phyloP scores from a whole-genome alignment of 331 rosid species.

The Saraca asoca region DNA sequence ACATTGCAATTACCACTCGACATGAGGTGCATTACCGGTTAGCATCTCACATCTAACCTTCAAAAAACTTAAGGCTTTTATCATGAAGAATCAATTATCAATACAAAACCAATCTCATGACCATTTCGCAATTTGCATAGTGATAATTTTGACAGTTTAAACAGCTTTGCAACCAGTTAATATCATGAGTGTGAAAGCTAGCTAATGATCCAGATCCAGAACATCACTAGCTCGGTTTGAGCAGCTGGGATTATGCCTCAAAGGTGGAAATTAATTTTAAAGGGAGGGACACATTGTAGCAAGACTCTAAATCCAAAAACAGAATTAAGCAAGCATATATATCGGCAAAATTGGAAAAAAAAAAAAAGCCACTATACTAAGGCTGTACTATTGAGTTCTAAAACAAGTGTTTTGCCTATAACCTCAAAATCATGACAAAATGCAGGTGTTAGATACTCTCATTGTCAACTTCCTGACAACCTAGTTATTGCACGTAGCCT shows the following conservation, averaged over 20 bases:
- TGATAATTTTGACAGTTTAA: not conserved
- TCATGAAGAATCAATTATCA: not conserved
- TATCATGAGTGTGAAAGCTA: not conserved
- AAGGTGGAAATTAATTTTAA: no score
- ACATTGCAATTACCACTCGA: no score
- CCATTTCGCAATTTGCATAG: no score
- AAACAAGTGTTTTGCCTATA: not conserved
- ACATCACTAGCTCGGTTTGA: not conserved
- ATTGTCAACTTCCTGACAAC: not conserved
- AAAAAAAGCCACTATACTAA: no score
- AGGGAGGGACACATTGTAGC: not conserved
- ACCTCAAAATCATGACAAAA: conserved; percentile 22
- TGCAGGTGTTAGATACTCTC: conserved; percentile 11
- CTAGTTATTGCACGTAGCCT: not conserved
- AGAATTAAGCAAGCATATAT: no score
- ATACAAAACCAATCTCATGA: not conserved
- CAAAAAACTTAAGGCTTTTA: not conserved
- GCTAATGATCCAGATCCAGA: not conserved
- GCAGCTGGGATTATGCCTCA: not conserved
- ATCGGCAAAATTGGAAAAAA: no score
- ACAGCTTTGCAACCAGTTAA: not conserved
- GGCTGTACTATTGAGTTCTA: not conserved
- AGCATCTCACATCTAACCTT: not conserved
- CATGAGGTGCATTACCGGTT: not conserved
- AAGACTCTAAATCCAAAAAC: not conserved